Evolutionary conservation across 1,139 yeast genomes (phyloP), one percentile per base, ranked within the genome.

Genomic region (Pichiaceae sp.): DNA sequence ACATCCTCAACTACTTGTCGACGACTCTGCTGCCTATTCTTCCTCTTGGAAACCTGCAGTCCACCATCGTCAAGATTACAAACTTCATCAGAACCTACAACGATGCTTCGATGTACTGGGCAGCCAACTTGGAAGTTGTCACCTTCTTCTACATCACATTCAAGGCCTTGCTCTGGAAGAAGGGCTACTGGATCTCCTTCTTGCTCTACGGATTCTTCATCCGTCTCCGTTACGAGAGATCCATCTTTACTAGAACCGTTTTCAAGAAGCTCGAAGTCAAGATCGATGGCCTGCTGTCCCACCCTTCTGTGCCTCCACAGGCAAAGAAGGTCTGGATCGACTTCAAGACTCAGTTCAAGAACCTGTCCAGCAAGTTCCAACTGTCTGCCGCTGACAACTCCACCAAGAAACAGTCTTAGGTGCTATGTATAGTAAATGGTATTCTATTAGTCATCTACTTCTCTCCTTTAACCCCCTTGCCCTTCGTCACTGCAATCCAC

Each of bases 201-300:
- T 46, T 70, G 19, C 59, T 73, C 31, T 86, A 81, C 60, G 54
- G 74, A 23, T 43, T 76, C 17, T 89, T 89, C 61, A 68, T 86
- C 58, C 84, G 84, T 62, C 62, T 82, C 43, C 75, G 95, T 59
- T 84, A 68, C 56, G 94, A 85, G 56, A 78, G 75, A 50, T 81
- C 93, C 7, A 67, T 75, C 32, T 78, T 78, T 63, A 81, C 87
- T 42, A 78, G 86, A 62, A 68, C 75, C 46, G 78, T 76, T 34
- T 68, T 87, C 54, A 78, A 81, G 60, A 64, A 70, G 34, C 65
- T 83, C 63, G 95, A 84, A 59, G 78, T 82, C 35, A 70, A 78
- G 47, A 54, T 80, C 41, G 96, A 87, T 57, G 77, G 79, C 15
- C 45, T 75, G 18, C 68, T 82, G 36, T 69, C 73, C 39, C 68